phyloP scores from a whole-genome alignment of 2,329 filamentous ascomycete species.

The Aspergillus sp. region DNA sequence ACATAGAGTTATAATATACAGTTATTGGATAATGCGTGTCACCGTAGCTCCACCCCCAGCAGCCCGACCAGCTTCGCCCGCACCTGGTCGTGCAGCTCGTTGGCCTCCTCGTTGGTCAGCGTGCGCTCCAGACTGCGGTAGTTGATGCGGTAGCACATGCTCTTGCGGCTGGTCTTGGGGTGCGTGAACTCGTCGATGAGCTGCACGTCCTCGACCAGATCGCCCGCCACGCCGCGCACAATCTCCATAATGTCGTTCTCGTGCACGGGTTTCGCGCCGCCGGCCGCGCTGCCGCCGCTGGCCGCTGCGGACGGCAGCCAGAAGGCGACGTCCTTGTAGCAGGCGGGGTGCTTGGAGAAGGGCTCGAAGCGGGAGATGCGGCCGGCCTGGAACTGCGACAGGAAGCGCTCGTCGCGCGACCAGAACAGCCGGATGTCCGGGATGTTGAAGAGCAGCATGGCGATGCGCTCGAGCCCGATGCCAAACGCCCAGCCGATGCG shows the following conservation, averaged over 20 bases:
- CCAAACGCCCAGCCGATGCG: constrained; percentile 95
- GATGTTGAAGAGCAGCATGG: constrained; percentile 95
- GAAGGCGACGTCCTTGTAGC: constrained; percentile 90
- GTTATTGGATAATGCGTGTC: constrained; percentile 9
- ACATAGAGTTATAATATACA: too few species aligned
- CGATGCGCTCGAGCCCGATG: constrained; percentile 87
- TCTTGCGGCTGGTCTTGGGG: constrained; percentile 77
- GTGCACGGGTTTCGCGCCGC: constrained; percentile 61
- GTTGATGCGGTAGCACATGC: constrained; percentile 88
- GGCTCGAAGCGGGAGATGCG: constrained; percentile 68
- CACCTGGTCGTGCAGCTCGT: constrained; percentile 71
- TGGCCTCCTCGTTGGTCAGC: constrained; percentile 78
- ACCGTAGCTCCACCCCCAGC: constrained; percentile 78
- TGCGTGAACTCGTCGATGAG: constrained; percentile 86
- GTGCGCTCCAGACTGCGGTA: constrained; percentile 92
- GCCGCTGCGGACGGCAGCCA: constrained; percentile 63
- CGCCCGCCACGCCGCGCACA: constrained; percentile 76
- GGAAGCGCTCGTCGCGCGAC: constrained; percentile 80
- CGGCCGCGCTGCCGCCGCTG: constrained; percentile 37
- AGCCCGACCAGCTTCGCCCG: constrained; percentile 63
- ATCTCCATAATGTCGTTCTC: constrained; percentile 98
- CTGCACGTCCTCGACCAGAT: constrained; percentile 82
- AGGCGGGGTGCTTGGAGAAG: constrained; percentile 88
- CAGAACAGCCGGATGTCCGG: constrained; percentile 97
- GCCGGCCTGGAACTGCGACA: constrained; percentile 70